phyloP scores from a whole-genome alignment of 2,329 filamentous ascomycete species.

The Huntiella moniliformis region DNA sequence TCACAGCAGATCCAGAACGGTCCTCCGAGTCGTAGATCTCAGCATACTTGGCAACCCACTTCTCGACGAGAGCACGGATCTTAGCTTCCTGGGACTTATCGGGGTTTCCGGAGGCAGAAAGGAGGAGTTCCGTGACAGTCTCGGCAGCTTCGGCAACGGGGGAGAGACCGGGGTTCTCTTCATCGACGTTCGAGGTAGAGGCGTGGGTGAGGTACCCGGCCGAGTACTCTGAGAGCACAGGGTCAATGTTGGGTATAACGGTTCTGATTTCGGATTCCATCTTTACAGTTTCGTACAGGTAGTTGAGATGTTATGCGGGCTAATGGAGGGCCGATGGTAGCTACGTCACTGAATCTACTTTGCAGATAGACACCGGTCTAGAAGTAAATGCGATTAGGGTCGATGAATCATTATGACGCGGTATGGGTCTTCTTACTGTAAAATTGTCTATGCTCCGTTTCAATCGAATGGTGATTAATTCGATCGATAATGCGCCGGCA shows the following conservation, averaged over 20 bases:
- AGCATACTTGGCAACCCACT: slow-evolving; percentile 71
- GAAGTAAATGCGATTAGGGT: too few relatives aligned
- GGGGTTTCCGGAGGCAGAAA: slow-evolving; percentile 80
- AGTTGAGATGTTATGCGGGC: too few relatives aligned
- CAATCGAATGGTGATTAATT: too few relatives aligned
- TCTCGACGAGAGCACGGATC: slow-evolving; percentile 68
- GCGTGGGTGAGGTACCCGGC: slow-evolving; percentile 90
- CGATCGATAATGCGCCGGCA: too few relatives aligned
- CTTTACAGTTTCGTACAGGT: not conserved
- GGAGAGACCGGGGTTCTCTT: slow-evolving; percentile 48
- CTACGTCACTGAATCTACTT: too few relatives aligned
- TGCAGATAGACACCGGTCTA: too few relatives aligned
- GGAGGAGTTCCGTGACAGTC: slow-evolving; percentile 67
- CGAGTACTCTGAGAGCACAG: slow-evolving; percentile 76
- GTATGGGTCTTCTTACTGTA: too few relatives aligned
- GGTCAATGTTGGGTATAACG: slow-evolving; percentile 72
- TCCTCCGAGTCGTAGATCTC: slow-evolving; percentile 53
- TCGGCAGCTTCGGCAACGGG: slow-evolving; percentile 71
- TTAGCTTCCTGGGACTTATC: slow-evolving; percentile 53
- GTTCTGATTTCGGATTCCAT: slow-evolving; percentile 84
- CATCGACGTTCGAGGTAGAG: slow-evolving; percentile 64
- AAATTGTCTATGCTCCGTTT: too few relatives aligned
- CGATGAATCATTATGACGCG: too few relatives aligned
- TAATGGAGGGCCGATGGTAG: too few relatives aligned
- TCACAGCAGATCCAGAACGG: slow-evolving; percentile 57